Base-by-base conservation (phyloP, 768 basidiomycete species). In the Brasilioporus rufonigricans region DNA sequence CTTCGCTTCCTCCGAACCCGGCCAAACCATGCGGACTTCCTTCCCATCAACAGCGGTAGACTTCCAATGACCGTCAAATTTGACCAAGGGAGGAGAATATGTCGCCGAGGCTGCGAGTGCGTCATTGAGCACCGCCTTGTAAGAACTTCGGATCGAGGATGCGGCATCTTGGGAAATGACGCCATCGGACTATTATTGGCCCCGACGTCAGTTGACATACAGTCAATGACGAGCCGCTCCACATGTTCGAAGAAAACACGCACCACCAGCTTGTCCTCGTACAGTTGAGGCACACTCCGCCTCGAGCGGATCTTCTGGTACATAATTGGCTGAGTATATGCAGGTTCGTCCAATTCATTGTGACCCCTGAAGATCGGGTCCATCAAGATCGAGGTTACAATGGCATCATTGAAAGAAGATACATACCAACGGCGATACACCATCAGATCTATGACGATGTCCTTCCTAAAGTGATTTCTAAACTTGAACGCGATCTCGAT, bases 401-500 rank as follows among this genome's bases (percentile, higher is more conserved):
- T n/a, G 33, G 21, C 33, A 21, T 16, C 24, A 33, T 45, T 4
- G 13, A 44, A 26, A 38, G 27, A 33, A 16, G 26, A 48, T 12
- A 64, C 79, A 31, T 59, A 84, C 87, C 89, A 91, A 64, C 92
- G 80, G 24, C 93, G 82, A 65, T 96, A 96, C 3, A 93, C 91
- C 62, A 97, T 78, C 36, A 96, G 70, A 71, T 97, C 93, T 16
- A 97, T 81, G 51, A 95, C 88, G 56, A 93, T 85, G 65, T 95
- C 93, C 78, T 92, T 93, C 56, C 90, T 81, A 78, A 96, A 96
- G 69, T 89, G 77, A 63, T 91, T 84, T 46, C 93, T 75, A 64
- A 94, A 96, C 59, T 83, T 80, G 75, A 96, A 91, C 0, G 93
- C 94, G n/a, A 88, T 80, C 57, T 92, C 85, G 72, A 96, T 81